A percentile compares a stretch with the other conserved stretches of the same genome.
Evolutionary conservation across 2,329 filamentous ascomycete genomes (phyloP).

Genomic region (Aplosporella prunicola): DNA sequence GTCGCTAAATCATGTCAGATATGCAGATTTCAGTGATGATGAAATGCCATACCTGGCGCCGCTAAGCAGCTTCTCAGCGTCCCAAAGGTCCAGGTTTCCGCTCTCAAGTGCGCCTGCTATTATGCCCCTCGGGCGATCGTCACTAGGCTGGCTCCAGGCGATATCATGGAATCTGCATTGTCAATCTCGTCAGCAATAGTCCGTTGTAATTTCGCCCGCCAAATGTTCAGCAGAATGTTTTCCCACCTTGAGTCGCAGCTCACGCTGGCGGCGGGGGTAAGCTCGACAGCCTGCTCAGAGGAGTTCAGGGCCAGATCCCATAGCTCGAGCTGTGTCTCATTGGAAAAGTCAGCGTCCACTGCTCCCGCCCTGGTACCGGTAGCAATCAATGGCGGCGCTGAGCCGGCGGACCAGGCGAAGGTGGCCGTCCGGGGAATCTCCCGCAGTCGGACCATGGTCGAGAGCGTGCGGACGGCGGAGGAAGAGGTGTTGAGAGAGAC

Average conservation of each 20-base stretch:
- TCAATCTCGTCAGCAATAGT: no score
- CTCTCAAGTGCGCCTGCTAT: conserved; percentile 94
- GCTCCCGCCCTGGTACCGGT: conserved; percentile 93
- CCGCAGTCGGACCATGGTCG: conserved; percentile 91
- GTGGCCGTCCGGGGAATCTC: conserved; percentile 94
- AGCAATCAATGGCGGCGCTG: conserved; percentile 70
- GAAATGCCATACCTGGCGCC: conserved; percentile 36
- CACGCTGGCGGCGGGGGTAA: conserved; percentile 76
- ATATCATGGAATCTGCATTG: conserved; percentile 82
- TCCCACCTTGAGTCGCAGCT: conserved; percentile 77
- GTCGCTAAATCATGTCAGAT: conserved; percentile 42
- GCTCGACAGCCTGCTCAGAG: conserved; percentile 65
- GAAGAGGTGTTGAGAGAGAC: no score
- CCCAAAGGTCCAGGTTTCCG: conserved; percentile 87
- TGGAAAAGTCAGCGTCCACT: conserved; percentile 94
- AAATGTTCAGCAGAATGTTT: neutral
- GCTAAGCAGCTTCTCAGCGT: conserved; percentile 60
- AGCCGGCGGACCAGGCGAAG: conserved; percentile 89
- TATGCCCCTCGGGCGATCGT: conserved; percentile 71
- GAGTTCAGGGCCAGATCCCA: conserved; percentile 87
- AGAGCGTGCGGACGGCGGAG: no score
- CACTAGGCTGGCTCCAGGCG: conserved; percentile 78
- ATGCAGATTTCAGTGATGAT: conserved; percentile 1
- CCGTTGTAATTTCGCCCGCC: no score
- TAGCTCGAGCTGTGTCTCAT: conserved; percentile 90